Base-by-base conservation (phyloP, 2,329 filamentous ascomycete genomes). In the Aquanectria penicillioides region DNA sequence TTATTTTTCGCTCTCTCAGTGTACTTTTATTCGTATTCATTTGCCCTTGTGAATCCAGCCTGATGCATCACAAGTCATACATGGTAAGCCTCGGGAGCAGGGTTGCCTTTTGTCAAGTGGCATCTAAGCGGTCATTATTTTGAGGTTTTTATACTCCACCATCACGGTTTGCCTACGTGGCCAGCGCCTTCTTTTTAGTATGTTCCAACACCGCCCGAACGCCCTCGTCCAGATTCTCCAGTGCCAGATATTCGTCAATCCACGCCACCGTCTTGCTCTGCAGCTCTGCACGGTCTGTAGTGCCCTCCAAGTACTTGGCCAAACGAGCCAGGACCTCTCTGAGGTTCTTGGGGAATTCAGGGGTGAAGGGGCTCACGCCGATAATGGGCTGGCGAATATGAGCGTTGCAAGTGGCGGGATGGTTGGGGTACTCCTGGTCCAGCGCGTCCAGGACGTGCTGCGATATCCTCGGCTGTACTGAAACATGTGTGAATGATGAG, bases 291-390 rank as follows among this genome's bases (percentile, higher is more conserved):
- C 75, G 81, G 65, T 87, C 79, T 17, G 78, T 77, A 3, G 80
- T 82, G 11, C 70, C 75, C 25, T 77, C 75, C 52, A 83, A 57
- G 5, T 78, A 78, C 18, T 74, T 79, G 69, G 84, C 88, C 61
- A 97, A 74, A 40, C 83, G 80, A 2, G 82, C 79, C 49, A 97
- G 79, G 7, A 88, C 84, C 57, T 85, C 81, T 46, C 87, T 85
- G 60, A 97, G 77, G 43, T 88, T 89, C 36, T 82, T 80, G 6
- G 93, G 91, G 75, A 97, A 97, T 4, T 88, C 86, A 7, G 89
- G 81, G 3, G 90, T 90, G 28, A 81, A 79, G 5, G 84, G 74
- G 22, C 84, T 82, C 13, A 94, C 75, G 17, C 88, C 89, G 46
- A 91, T 79, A 3, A 96, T 80, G 5, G 91, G 87, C 67, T 89